These are phyloP conservation scores for Atkinsonella texensis DNA, from an alignment of 2,329 filamentous ascomycete species.

Conservation along the genomic window DNA sequence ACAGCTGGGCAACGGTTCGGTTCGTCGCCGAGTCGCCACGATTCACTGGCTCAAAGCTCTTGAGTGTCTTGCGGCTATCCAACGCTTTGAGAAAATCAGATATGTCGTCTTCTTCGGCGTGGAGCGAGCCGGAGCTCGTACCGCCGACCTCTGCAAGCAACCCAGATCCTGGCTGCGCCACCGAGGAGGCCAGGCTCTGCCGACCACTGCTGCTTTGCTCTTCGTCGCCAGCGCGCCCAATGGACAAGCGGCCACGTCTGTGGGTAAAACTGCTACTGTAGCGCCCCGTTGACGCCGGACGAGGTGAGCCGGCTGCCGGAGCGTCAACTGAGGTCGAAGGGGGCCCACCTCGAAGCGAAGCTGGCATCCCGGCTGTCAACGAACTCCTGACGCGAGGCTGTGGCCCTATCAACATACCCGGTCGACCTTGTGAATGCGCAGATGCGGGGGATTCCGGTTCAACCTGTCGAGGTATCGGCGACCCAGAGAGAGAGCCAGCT, in stretches of 20 bases:
- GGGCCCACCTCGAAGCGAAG: slow-evolving; percentile 56
- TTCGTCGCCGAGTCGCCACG: slow-evolving; percentile 60
- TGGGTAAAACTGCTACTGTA: slow-evolving; percentile 95
- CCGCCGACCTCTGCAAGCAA: slow-evolving; percentile 60
- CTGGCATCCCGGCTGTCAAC: slow-evolving; percentile 62
- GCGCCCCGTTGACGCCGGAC: slow-evolving; percentile 62
- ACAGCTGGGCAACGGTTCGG: slow-evolving; percentile 66
- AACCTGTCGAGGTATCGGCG: slow-evolving; percentile 46
- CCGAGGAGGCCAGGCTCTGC: slow-evolving; percentile 59
- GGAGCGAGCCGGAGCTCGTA: slow-evolving; percentile 53
- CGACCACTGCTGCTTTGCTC: slow-evolving; percentile 73
- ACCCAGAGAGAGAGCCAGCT: slow-evolving; percentile 85
- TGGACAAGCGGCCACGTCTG: slow-evolving; percentile 65
- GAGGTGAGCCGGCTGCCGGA: slow-evolving; percentile 64
- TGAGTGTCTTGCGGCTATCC: slow-evolving; percentile 77
- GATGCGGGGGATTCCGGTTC: slow-evolving; percentile 44
- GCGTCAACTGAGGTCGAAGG: slow-evolving; percentile 49
- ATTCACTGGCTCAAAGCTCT: slow-evolving; percentile 59
- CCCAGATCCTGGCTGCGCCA: slow-evolving; percentile 64
- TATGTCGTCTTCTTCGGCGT: slow-evolving; percentile 81
- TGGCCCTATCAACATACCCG: slow-evolving; percentile 29
- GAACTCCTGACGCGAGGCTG: slow-evolving; percentile 58
- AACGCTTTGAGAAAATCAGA: slow-evolving; percentile 84
- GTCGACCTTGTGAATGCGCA: slow-evolving; percentile 38
- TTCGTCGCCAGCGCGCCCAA: slow-evolving; percentile 55